Conservation (phyloP, 352 stramenopile genomes). For the Phytopythium ostracodes region DNA sequence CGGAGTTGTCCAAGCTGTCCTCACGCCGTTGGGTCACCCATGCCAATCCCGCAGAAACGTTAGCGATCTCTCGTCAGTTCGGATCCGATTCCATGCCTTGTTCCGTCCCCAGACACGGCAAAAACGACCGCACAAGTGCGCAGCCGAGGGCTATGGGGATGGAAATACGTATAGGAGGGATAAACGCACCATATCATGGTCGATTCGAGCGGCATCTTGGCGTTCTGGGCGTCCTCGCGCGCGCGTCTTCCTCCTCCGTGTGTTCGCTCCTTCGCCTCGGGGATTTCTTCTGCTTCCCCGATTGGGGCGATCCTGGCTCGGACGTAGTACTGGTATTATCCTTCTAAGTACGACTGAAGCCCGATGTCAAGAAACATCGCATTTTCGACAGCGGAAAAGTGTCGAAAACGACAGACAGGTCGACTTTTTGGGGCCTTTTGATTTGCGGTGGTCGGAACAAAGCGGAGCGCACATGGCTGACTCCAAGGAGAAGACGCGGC, state of each 20-base stretch:
- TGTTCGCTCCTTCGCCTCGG: conserved; percentile 13
- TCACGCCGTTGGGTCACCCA: neutral
- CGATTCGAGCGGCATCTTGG: conserved; percentile 83
- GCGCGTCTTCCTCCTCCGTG: conserved; percentile 8
- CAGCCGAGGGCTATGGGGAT: neutral
- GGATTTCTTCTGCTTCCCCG: conserved; percentile 10
- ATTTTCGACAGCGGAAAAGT: neutral
- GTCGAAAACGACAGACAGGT: neutral
- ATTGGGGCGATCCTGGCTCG: conserved; percentile 10
- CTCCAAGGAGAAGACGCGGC: conserved; percentile 32
- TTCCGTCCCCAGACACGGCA: neutral
- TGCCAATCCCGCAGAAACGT: neutral
- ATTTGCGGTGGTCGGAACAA: neutral
- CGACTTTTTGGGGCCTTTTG: no score
- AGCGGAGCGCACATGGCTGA: neutral
- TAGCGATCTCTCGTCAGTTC: neutral
- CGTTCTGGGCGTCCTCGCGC: conserved; percentile 3
- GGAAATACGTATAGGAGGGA: neutral
- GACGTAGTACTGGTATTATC: neutral
- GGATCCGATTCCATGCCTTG: neutral
- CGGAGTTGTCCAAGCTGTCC: conserved; percentile 93
- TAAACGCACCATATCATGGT: conserved; percentile 82
- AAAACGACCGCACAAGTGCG: neutral
- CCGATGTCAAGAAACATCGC: neutral
- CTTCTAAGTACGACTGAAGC: conserved; percentile 9